Conservation (phyloP, 805 yeast genomes). For the Saccharomyces mikatae region DNA sequence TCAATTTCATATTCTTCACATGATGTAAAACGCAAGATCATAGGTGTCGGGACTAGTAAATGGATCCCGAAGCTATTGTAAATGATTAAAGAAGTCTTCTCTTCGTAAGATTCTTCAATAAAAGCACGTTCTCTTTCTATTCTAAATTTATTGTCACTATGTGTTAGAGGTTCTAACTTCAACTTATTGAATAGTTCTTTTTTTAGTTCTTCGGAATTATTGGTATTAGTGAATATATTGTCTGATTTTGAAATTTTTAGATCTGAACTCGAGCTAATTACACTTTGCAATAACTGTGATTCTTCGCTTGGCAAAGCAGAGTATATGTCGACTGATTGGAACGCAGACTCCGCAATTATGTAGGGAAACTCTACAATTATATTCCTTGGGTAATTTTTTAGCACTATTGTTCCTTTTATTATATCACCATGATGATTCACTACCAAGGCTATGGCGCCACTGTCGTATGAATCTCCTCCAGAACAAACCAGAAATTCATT, state of each 20-base stretch:
- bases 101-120: slow-evolving; percentile 14
- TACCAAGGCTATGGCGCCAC: slow-evolving; percentile 27
- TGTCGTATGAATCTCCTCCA: slow-evolving; percentile 22
- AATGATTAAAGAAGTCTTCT: slow-evolving; percentile 12
- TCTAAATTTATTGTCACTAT: slow-evolving; percentile 14
- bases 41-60: slow-evolving; percentile 12
- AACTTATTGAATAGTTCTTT: slow-evolving; percentile 18
- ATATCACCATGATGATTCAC: slow-evolving; percentile 27
- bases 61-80: slow-evolving; percentile 16
- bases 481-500: slow-evolving; percentile 22
- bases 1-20: slow-evolving; percentile 17
- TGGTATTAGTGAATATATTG: slow-evolving; percentile 10
- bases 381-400: slow-evolving; percentile 22
- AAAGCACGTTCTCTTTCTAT: slow-evolving; percentile 20
- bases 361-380: slow-evolving; percentile 20
- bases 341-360: slow-evolving; percentile 15
- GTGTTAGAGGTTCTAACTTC: slow-evolving; percentile 15
- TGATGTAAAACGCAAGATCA: slow-evolving; percentile 17
- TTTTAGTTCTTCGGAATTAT: slow-evolving; percentile 4
- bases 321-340: background rate
- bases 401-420: slow-evolving; percentile 24
- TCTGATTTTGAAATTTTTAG: slow-evolving; percentile 9
- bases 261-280: slow-evolving; percentile 1
- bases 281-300: slow-evolving; percentile 9
- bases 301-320: slow-evolving; percentile 1